phyloP scores from a whole-genome alignment of 441 rosid species.

The Geranium incanum region DNA sequence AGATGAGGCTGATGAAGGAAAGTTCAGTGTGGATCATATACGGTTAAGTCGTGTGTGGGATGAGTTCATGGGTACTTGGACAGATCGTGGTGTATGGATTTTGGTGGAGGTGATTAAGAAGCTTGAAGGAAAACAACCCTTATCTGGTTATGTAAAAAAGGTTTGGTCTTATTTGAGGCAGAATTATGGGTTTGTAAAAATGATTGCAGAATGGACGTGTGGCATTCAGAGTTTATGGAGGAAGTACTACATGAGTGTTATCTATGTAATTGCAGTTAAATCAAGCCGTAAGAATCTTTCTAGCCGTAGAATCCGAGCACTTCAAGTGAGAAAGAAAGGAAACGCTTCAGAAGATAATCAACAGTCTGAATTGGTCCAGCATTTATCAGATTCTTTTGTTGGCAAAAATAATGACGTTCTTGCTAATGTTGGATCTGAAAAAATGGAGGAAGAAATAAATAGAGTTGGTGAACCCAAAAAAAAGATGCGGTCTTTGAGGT shows the following conservation, averaged over 20 bases:
- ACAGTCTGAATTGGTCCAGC: constrained; percentile 9
- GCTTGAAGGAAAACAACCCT: constrained; percentile 26
- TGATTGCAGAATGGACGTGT: constrained; percentile 41
- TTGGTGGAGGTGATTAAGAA: constrained; percentile 32
- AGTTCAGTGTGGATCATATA: constrained; percentile 24
- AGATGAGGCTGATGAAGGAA: constrained; percentile 33
- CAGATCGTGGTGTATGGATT: constrained; percentile 33
- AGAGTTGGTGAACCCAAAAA: constrained; percentile 18
- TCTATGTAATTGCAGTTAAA: constrained; percentile 24
- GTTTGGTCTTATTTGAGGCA: constrained; percentile 33
- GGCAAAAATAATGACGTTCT: constrained; percentile 12
- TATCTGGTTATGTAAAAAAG: constrained; percentile 24
- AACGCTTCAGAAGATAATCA: constrained; percentile 17
- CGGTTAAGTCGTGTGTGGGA: constrained; percentile 34
- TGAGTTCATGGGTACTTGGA: constrained; percentile 33
- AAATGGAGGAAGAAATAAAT: constrained; percentile 18
- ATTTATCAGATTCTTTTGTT: constrained; percentile 19
- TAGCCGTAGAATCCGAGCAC: constrained; percentile 16
- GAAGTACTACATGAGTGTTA: constrained; percentile 26
- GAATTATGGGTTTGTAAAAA: constrained; percentile 33
- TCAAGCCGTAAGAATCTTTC: constrained; percentile 21
- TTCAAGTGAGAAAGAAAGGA: constrained; percentile 19
- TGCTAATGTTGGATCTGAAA: constrained; percentile 12
- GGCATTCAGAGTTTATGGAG: constrained; percentile 32
- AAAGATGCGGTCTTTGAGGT: constrained; percentile 17